These are phyloP conservation scores for Claviceps monticola DNA, from an alignment of 2,329 filamentous ascomycete genomes.

Conservation along the genomic window DNA sequence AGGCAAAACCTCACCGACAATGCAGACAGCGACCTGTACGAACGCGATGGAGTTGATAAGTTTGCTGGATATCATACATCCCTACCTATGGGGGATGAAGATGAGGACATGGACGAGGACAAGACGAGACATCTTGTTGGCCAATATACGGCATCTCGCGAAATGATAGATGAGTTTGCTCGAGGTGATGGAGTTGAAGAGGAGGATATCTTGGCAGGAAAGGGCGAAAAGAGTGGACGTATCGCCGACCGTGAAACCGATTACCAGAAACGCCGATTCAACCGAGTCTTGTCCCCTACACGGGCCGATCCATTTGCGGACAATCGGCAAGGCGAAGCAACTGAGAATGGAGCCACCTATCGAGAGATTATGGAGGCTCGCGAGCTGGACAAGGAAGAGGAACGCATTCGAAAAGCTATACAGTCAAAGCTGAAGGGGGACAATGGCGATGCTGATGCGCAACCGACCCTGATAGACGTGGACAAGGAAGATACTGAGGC, in stretches of 20 bases:
- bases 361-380: conserved; percentile 81
- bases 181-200: conserved; percentile 76
- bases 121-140: conserved; percentile 69
- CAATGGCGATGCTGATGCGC: conserved; percentile 49
- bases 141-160: conserved; percentile 86
- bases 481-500: conserved; percentile 63
- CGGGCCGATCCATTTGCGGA: conserved; percentile 75
- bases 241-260: conserved; percentile 91
- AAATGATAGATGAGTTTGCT: conserved; percentile 90
- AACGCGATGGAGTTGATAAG: conserved; percentile 61
- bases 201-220: conserved; percentile 73
- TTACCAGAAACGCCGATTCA: conserved; percentile 90
- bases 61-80: conserved; percentile 86
- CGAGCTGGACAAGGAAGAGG: conserved; percentile 87
- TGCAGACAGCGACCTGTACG: conserved; percentile 82
- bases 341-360: conserved; percentile 67
- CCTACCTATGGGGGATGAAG: conserved; percentile 64
- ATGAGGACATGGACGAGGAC: conserved; percentile 67
- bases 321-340: conserved; percentile 52
- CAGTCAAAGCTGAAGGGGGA: conserved; percentile 54
- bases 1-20: conserved; percentile 85
- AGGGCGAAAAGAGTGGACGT: conserved; percentile 74
- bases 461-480: conserved; percentile 59
- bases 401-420: conserved; percentile 68
- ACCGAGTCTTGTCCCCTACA: conserved; percentile 74